Base-by-base conservation (phyloP, 108 stramenopile species). In the Skeletonema marinoi region DNA sequence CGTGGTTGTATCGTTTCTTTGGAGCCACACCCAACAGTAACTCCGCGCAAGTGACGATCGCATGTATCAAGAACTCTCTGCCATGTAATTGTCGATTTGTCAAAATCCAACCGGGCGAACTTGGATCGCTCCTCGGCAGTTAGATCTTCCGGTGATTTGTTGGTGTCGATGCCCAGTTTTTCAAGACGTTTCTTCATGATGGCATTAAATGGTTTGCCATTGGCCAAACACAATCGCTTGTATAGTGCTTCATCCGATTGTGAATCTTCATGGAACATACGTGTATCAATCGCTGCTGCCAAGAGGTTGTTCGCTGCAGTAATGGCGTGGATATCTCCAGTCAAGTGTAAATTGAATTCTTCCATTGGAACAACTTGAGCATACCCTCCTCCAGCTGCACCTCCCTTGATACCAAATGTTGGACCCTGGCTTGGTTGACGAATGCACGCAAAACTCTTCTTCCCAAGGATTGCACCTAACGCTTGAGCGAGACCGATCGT, bases 361-460 rank as follows among this genome's bases (percentile, higher is more conserved):
- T 99, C 98, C 97, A 98, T 99, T 59, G 97, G 97, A 17, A 94
- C 88, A 46, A 97, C 96, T 83, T 98, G 96, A 16, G 92, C 88
- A 75, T 96, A 96, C 4, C 96, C 97, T 21, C 98, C 98, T 7
- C 98, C 98, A 7, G 97, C 97, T 51, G 98, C 98, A 14, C 98
- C 98, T 2, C 99, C 99, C 86, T 99, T 99, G 86, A 99, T 98
- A 21, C 99, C 99, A 84, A 99, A 99, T 41, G 99, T 99, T 32
- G 98, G 99, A 19, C 99, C 99, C 78, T 98, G 98, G 21, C 81
- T 84, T 42, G 96, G 93, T 86, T 98, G 86, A 68, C 99, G 90
- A 85, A 97, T 88, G 65, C 95, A 92, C 31, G 93, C 96, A 65
- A 94, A 85, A 60, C 88, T 83, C 32, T 84, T 90, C 65, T 92